Base-by-base conservation (phyloP, 2,329 filamentous ascomycete genomes). In the Talaromyces amestolkiae region DNA sequence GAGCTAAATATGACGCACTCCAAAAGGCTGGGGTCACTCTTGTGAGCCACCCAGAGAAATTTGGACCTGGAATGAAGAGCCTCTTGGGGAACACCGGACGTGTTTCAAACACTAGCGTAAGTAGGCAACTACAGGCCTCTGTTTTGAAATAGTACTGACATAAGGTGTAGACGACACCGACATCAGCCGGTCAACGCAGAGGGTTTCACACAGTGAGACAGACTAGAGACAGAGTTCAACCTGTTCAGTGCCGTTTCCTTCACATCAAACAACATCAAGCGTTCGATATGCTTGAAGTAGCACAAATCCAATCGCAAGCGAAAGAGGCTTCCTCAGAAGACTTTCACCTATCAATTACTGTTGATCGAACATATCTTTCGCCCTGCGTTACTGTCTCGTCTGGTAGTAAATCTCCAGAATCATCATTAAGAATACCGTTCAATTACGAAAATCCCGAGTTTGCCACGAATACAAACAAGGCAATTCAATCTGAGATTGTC, bases 1-100 rank as follows among this genome's bases (percentile, higher is more conserved):
- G 81, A 45, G 82, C 83, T n/a, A 94, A 94, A 76, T 86, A 89
- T 66, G 83, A 82, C 49, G 84, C 86, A 1, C 81, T 94, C n/a
- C 79, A 87, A 73, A 80, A 83, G 64, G 90, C 85, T 13, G 90
- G 90, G 2, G 89, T 86, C 0, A 85, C 84, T 0, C 87, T 93
- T 76, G 87, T 93, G 3, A 86, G 91, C 66, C 91, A 93, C 72
- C 91, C 91, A 0, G 88, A 90, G 58, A 88, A 90, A 68, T 90
- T 94, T 67, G 91, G 91, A 0, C 79, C 83, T 22, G 85, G 86
- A 0, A 86, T 93, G 82, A 90, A 87, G 74, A 78, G 79, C 3
- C 79, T 91, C 15, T 78, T 93, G 3, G 77, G 75, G 17, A 77
- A 69, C 15, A 72, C 72, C n/a, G 78, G 68, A 69, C 79, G 65